Percentiles rank a stretch among this genome's conserved stretches.
Conservation (phyloP, 805 yeast species). For the Saccharomycopsis sp. region DNA sequence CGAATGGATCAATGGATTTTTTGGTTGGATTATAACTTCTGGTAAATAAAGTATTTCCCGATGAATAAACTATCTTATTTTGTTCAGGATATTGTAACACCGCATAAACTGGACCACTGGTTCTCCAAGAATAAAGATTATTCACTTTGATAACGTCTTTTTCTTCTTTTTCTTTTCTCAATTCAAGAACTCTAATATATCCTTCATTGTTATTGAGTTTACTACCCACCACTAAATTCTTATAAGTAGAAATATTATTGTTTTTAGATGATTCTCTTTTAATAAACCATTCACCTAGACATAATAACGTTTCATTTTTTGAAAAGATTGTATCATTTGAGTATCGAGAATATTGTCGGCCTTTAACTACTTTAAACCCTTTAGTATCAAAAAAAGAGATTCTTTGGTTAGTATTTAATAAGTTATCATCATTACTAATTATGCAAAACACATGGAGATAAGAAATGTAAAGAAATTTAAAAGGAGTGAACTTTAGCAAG, state of each 20-base stretch:
- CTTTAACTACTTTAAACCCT: constrained; percentile 2
- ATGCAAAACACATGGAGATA: constrained; percentile 12
- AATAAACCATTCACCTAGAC: constrained; percentile 8
- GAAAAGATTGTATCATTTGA: constrained; percentile 1
- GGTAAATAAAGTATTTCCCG: constrained; percentile 6
- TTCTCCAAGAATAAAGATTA: constrained; percentile 13
- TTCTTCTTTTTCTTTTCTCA: constrained; percentile 8
- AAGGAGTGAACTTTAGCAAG: constrained; percentile 7
- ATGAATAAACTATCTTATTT: constrained; percentile 10
- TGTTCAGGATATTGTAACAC: constrained; percentile 1
- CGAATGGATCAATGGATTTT: constrained; percentile 4
- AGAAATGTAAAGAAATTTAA: constrained; percentile 4
- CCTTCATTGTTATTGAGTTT: constrained; percentile 1
- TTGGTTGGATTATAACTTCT: constrained; percentile 2
- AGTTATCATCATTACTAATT: neutral
- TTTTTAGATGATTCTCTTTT: neutral
- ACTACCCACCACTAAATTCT: constrained; percentile 14
- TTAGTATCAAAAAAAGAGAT: constrained; percentile 11
- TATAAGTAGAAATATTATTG: constrained; percentile 1
- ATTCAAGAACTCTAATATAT: constrained; percentile 8
- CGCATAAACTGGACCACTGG: constrained; percentile 10
- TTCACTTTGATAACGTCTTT: constrained; percentile 3
- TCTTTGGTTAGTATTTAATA: too few species aligned
- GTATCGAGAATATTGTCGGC: neutral
- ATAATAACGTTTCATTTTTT: constrained; percentile 1